Base-by-base conservation (phyloP, 1,284 basidiomycete genomes). In the Vanrija sp. region DNA sequence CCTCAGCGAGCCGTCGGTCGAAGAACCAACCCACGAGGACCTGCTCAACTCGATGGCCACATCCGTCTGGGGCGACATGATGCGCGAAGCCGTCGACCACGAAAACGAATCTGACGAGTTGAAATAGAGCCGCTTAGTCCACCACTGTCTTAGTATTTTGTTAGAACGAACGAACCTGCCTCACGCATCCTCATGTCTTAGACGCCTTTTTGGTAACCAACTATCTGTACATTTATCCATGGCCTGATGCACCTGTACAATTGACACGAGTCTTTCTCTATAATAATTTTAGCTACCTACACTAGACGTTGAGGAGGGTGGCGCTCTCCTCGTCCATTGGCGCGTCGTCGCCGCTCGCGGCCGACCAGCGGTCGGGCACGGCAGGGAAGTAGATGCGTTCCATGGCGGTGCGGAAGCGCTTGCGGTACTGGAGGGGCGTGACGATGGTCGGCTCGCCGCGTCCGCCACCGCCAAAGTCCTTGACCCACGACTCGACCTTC, bases 401-500 rank as follows among this genome's bases (percentile, higher is more conserved):
- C 90, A 95, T 96, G 0, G 92, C 91, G 50, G 85, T 86, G 44
- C 91, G 80, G 78, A 96, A 96, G 25, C 93, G 84, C 52, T 89
- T 86, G 54, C 90, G 84, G 43, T 61, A 76, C 66, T 78, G 76
- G 51, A 77, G 75, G 0, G 79, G 79, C 3, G 91, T 92, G 25
- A 97, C 88, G 66, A 96, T 93, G 0, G 93, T 96, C 0, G 92
- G 92, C 62, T 93, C 91, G 19, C 90, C 89, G 66, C 85, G 86
- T 38, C 85, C 85, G 45, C 81, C 85, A 50, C 80, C 81, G 52
- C 91, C 90, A 18, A 97, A 80, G 68, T 98, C 95, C 72, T 98
- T 98, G 47, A 98, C 91, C 88, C 92, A 95, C 63, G 87, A 95
- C 77, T 98, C 95, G 25, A 98, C 81, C 67, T 93, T 93, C 80